These are phyloP conservation scores for Boletus sp. DNA, from an alignment of 768 basidiomycete species.

Conservation along the genomic window DNA sequence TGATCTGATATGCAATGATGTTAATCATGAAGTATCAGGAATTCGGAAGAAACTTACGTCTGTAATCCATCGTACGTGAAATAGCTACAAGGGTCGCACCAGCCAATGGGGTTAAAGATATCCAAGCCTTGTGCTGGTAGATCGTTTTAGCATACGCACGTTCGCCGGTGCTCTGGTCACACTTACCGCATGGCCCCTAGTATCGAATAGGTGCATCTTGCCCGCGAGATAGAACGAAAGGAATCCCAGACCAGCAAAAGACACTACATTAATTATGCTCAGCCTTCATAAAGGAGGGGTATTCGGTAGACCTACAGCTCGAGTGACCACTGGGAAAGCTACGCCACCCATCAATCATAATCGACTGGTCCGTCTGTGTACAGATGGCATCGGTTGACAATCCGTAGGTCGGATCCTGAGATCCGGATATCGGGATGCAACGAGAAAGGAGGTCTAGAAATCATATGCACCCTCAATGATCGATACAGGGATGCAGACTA, in stretches of 20 bases:
- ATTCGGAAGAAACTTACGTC: conserved; percentile 47
- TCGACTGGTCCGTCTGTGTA: conserved; percentile 57
- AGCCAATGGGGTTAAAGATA: conserved; percentile 71
- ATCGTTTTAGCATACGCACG: neutral
- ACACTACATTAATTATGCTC: conserved; percentile 49
- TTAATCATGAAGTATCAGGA: conserved; percentile 11
- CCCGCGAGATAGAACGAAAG: conserved; percentile 87
- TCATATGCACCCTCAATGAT: neutral
- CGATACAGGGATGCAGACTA: neutral
- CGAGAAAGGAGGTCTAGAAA: conserved; percentile 31
- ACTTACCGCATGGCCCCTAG: conserved; percentile 66
- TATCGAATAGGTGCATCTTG: conserved; percentile 89
- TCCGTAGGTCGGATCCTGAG: conserved; percentile 67
- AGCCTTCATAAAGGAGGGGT: neutral
- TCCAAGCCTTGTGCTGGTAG: conserved; percentile 74
- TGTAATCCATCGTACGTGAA: conserved; percentile 88
- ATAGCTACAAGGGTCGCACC: conserved; percentile 80
- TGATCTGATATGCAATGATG: conserved; percentile 54
- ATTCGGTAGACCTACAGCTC: conserved; percentile 53
- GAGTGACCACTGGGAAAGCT: conserved; percentile 94
- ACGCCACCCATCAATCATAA: conserved; percentile 81
- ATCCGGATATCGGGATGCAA: conserved; percentile 66
- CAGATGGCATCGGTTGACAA: conserved; percentile 78
- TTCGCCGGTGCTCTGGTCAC: neutral
- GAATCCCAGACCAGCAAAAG: conserved; percentile 91